Conservation (phyloP, 2,329 filamentous ascomycete species). For the Aspergillus pseudotamarii region DNA sequence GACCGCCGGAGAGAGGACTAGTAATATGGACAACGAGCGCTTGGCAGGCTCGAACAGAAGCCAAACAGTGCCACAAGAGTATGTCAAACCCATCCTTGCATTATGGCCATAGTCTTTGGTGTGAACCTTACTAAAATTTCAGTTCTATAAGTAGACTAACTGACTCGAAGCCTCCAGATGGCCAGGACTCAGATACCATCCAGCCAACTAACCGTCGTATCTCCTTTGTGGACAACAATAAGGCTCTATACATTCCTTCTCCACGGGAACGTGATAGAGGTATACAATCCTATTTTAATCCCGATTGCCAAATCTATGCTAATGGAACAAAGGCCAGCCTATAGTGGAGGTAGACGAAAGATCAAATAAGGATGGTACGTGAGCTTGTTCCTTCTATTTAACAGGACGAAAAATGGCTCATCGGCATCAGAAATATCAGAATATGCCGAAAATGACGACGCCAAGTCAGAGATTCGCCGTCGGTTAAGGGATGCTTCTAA, state of each 20-base stretch:
- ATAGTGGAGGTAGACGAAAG: conserved; percentile 29
- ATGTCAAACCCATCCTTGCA: neutral
- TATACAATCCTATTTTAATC: conserved; percentile 1
- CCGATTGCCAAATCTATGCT: neutral
- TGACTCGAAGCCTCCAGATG: neutral
- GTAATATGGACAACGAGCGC: neutral
- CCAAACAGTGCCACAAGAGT: neutral
- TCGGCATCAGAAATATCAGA: neutral
- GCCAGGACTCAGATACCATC: neutral
- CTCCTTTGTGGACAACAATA: conserved; percentile 18
- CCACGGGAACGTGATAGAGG: conserved; percentile 27
- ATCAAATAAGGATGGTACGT: conserved; percentile 16
- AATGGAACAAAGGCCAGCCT: conserved; percentile 22
- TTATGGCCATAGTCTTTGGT: neutral
- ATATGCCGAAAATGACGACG: conserved; percentile 12
- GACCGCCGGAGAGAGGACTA: neutral
- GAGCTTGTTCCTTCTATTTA: neutral
- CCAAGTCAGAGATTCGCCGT: conserved; percentile 2
- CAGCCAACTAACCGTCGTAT: conserved; percentile 2
- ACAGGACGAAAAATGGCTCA: neutral
- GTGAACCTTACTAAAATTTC: neutral
- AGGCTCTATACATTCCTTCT: conserved; percentile 31
- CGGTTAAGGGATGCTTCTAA: conserved; percentile 1
- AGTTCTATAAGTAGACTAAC: neutral
- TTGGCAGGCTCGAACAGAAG: neutral